Conservation (phyloP, 495 filamentous ascomycete species). For the Annulohypoxylon bovei region DNA sequence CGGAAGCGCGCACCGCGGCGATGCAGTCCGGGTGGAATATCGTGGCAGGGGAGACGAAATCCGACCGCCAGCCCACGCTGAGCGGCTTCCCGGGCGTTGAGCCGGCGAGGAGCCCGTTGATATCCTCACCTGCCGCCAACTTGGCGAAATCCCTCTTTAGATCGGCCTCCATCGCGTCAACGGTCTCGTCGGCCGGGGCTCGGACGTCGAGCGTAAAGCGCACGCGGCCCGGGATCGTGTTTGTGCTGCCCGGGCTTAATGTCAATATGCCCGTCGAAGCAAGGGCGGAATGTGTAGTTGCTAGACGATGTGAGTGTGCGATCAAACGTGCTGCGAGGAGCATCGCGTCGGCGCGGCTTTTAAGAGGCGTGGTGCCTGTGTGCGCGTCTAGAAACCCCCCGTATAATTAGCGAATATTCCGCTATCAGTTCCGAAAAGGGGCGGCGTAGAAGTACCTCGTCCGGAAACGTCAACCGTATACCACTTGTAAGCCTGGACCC, state of each 20-base stretch:
- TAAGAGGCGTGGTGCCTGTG: slow-evolving; percentile 80
- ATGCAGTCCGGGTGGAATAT: slow-evolving; percentile 79
- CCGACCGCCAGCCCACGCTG: slow-evolving; percentile 46
- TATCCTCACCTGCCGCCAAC: slow-evolving; percentile 40
- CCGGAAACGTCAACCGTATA: slow-evolving; percentile 72
- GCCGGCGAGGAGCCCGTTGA: slow-evolving; percentile 30
- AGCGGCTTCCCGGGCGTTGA: slow-evolving; percentile 37
- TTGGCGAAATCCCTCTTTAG: slow-evolving; percentile 45
- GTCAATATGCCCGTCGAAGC: slow-evolving; percentile 79
- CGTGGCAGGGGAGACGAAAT: slow-evolving; percentile 64
- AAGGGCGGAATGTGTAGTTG: slow-evolving; percentile 64
- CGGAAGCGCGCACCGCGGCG: slow-evolving; percentile 69
- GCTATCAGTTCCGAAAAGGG: neutral
- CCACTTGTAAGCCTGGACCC: slow-evolving; percentile 77
- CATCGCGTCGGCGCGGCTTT: slow-evolving; percentile 70
- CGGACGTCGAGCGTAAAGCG: slow-evolving; percentile 79
- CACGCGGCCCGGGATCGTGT: slow-evolving; percentile 78
- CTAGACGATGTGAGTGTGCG: slow-evolving; percentile 69
- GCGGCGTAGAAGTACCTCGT: slow-evolving; percentile 15
- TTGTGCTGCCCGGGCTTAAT: slow-evolving; percentile 64
- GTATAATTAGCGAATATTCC: slow-evolving; percentile 2
- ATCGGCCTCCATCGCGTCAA: slow-evolving; percentile 50
- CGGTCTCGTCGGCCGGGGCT: slow-evolving; percentile 64
- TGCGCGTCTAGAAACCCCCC: slow-evolving; percentile 57
- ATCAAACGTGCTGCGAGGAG: slow-evolving; percentile 68